Evolutionary conservation across 2,329 filamentous ascomycete species (phyloP).

Genomic region (Diplodia sapinea): DNA sequence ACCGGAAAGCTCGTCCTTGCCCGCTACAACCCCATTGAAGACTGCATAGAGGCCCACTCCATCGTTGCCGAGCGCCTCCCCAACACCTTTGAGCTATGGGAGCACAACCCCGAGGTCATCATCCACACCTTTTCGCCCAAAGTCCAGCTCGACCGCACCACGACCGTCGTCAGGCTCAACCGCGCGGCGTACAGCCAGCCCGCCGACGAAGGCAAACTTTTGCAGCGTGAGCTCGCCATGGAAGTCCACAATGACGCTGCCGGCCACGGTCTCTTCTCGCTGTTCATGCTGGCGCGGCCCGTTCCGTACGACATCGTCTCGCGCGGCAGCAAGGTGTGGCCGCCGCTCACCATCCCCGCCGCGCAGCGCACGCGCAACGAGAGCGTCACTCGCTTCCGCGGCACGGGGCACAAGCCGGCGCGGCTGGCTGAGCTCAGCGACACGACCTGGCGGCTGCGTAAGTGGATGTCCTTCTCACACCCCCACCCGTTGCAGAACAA

Average conservation of each 20-base stretch:
- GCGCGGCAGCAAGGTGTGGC: constrained; percentile 66
- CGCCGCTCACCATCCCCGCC: constrained; percentile 72
- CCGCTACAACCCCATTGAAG: constrained; percentile 75
- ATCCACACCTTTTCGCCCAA: constrained; percentile 75
- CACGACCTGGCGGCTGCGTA: constrained; percentile 73
- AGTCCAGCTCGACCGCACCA: constrained; percentile 74
- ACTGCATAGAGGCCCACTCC: constrained; percentile 80
- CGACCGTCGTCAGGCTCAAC: constrained; percentile 63
- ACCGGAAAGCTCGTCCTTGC: constrained; percentile 76
- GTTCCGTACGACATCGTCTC: constrained; percentile 51
- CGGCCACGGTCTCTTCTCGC: constrained; percentile 61
- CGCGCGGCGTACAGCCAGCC: constrained; percentile 38
- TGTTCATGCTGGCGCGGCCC: constrained; percentile 69
- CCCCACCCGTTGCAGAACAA: constrained; percentile 33
- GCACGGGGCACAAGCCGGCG: constrained; percentile 57
- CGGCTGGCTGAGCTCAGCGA: constrained; percentile 67
- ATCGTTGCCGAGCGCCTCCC: constrained; percentile 60
- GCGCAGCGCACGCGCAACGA: constrained; percentile 61
- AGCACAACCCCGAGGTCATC: constrained; percentile 67
- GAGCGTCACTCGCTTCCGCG: constrained; percentile 52
- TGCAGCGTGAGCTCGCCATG: constrained; percentile 60
- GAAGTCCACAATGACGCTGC: constrained; percentile 40
- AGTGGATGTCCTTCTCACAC: constrained; percentile 72
- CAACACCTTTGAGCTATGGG: constrained; percentile 67
- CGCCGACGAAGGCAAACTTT: constrained; percentile 45